Base-by-base conservation (phyloP, 2,329 filamentous ascomycete genomes). In the Laburnicola sp. region DNA sequence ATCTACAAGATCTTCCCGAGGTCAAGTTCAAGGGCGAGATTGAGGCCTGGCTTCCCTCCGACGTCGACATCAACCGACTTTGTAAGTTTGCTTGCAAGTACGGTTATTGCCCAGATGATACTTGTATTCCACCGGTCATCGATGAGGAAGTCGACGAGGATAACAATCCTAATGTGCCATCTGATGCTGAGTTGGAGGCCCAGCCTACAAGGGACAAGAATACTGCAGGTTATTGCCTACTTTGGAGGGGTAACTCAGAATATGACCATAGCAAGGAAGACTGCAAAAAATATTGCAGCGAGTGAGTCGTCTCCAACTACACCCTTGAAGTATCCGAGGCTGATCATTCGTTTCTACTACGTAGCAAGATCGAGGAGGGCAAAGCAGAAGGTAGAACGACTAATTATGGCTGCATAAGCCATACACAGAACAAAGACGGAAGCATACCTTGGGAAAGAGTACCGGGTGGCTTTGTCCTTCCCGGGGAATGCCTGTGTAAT, bases 371-470 rank as follows among this genome's bases (percentile, higher is more conserved):
- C 5, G 34, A 36, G 11, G 34, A 41, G 16, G 50, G 44, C 6
- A 28, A 42, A 23, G 36, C 31, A 37, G 42, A 48, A 27, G 50
- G 50, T 2, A 48, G 50, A 32, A 50, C 39, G 7, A 42, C 51
- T 2, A 54, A 54, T n/a, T 54, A 54, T 41, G 51, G 51, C 16
- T 54, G 51, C 25, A 38, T 50, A 28, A 36, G 45, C 9, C 40
- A 36, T 16, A 48, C 10, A 11, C 44, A 45, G 32, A n/a, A 26
- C 11, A 28, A 16, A n/a, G 38, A 43, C 34, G 11, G 34, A 25
- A 22, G n/a, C 9, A 46, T 53, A 23, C 51, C 47, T 23, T 50
- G 51, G 46, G 8, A 27, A n/a, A 45, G 34, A 43, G 4, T 16
- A 25, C 50, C 45, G 11, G 50, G 50, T n/a, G 10, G n/a, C 4